phyloP scores from a whole-genome alignment of 202 grass and related monocot genomes.

The Dendrocalamus latiflorus region DNA sequence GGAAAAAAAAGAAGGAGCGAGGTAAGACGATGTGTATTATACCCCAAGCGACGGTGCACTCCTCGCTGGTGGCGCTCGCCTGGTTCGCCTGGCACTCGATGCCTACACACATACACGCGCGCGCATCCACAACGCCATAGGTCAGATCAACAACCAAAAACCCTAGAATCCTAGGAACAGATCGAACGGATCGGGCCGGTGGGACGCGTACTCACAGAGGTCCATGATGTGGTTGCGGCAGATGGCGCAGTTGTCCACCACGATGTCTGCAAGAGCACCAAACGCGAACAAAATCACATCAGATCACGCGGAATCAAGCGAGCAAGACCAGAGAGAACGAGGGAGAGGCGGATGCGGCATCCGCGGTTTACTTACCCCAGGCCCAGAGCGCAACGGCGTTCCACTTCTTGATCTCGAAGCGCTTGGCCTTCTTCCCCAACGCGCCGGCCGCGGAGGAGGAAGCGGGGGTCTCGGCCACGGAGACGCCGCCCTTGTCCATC shows the following conservation, averaged over 20 bases:
- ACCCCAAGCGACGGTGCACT: conserved; percentile 99
- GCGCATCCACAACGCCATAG: not conserved
- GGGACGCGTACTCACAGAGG: conserved; percentile 62
- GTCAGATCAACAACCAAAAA: conserved; percentile 22
- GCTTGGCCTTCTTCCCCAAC: conserved; percentile 60
- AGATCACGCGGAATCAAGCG: not conserved
- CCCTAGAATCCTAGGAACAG: not conserved
- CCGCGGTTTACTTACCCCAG: conserved; percentile 55
- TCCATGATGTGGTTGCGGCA: conserved; percentile 86
- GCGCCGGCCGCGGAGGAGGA: conserved; percentile 24
- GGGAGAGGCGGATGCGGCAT: not conserved
- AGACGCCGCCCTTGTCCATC: conserved; percentile 66
- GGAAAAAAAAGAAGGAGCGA: not conserved
- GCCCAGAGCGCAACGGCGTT: conserved; percentile 98
- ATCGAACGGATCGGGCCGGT: not conserved
- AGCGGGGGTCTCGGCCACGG: conserved; percentile 41
- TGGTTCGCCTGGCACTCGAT: conserved; percentile 99
- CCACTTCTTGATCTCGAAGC: conserved; percentile 99
- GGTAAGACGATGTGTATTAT: not conserved
- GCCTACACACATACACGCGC: conserved; percentile 50
- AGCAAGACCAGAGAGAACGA: not conserved
- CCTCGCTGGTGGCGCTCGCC: conserved; percentile 88
- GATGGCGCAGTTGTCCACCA: too few relatives aligned
- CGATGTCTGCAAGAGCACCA: too few relatives aligned
- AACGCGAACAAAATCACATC: not conserved